Evolutionary conservation across 73 alveolate species (phyloP).

Genomic region (Uronychia setigera): DNA sequence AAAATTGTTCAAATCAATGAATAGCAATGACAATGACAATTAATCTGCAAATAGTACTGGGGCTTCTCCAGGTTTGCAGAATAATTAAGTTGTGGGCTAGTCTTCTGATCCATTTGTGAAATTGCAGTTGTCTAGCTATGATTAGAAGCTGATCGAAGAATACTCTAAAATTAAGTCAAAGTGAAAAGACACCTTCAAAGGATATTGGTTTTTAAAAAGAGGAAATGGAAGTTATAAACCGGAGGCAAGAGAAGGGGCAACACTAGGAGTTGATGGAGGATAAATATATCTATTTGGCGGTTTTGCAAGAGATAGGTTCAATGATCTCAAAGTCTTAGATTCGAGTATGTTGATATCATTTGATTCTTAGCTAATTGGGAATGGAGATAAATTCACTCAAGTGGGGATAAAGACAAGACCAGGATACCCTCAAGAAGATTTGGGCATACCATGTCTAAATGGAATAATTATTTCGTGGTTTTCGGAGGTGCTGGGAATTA

Average conservation of each 20-base stretch:
- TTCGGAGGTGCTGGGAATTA: conserved; percentile 69
- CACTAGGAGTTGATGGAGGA: conserved; percentile 17
- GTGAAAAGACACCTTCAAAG: not conserved
- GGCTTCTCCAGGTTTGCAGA: no score
- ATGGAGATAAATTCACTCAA: not conserved
- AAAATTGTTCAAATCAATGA: no score
- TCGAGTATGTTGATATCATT: not conserved
- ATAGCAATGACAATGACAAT: no score
- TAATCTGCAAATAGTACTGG: no score
- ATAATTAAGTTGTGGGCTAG: not conserved
- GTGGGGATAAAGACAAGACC: not conserved
- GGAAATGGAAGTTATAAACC: conserved; percentile 7
- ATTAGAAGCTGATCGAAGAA: not conserved
- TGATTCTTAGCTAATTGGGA: not conserved
- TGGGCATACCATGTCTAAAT: conserved; percentile 42
- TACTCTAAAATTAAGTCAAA: not conserved
- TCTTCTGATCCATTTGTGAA: not conserved
- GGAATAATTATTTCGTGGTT: conserved; percentile 17
- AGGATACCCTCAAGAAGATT: conserved; percentile 23
- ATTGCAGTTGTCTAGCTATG: not conserved
- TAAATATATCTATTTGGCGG: conserved; percentile 57
- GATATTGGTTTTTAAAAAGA: not conserved
- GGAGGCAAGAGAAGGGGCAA: conserved; percentile 57
- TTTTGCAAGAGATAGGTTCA: conserved; percentile 43
- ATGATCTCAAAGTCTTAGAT: conserved; percentile 25